Evolutionary conservation across 2,329 filamentous ascomycete genomes (phyloP).

Genomic region (Beauveria caledonica): DNA sequence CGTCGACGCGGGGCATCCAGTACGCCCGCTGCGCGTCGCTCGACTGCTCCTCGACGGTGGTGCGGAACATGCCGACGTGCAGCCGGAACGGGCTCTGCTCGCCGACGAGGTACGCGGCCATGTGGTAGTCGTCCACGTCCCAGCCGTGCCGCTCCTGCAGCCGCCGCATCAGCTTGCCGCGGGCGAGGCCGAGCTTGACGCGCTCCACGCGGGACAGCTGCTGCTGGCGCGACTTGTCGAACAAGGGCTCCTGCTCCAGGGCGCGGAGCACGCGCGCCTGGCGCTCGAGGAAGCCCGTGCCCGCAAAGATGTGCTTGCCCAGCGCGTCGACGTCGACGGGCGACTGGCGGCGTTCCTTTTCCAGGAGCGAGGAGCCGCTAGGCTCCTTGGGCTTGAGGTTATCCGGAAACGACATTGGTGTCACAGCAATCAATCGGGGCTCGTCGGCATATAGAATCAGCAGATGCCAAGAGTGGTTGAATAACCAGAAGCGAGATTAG

Average conservation of each 20-base stretch:
- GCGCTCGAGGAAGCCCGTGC: slow-evolving; percentile 50
- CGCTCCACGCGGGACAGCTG: slow-evolving; percentile 61
- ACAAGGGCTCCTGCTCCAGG: slow-evolving; percentile 60
- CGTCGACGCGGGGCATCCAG: slow-evolving; percentile 60
- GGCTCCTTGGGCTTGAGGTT: slow-evolving; percentile 41
- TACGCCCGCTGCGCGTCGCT: slow-evolving; percentile 65
- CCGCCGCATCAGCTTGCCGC: slow-evolving; percentile 62
- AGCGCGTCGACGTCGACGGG: slow-evolving; percentile 60
- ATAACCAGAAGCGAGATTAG: no score
- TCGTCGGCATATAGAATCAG: not conserved
- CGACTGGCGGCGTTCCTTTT: slow-evolving; percentile 59
- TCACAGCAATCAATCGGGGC: no score
- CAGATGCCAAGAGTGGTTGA: not conserved
- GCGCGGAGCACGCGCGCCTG: slow-evolving; percentile 54
- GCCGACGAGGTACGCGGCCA: slow-evolving; percentile 60
- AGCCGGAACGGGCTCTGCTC: slow-evolving; percentile 69
- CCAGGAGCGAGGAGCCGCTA: slow-evolving; percentile 61
- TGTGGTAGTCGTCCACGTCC: slow-evolving; percentile 53
- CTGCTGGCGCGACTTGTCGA: slow-evolving; percentile 73
- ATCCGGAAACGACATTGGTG: slow-evolving; percentile 3
- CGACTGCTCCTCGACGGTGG: slow-evolving; percentile 61
- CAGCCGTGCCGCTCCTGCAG: slow-evolving; percentile 61
- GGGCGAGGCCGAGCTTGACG: slow-evolving; percentile 60
- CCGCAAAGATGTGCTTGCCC: slow-evolving; percentile 59
- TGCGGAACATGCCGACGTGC: slow-evolving; percentile 43